Conservation (phyloP, 345 rosid species). For the Euphorbia lathyris region DNA sequence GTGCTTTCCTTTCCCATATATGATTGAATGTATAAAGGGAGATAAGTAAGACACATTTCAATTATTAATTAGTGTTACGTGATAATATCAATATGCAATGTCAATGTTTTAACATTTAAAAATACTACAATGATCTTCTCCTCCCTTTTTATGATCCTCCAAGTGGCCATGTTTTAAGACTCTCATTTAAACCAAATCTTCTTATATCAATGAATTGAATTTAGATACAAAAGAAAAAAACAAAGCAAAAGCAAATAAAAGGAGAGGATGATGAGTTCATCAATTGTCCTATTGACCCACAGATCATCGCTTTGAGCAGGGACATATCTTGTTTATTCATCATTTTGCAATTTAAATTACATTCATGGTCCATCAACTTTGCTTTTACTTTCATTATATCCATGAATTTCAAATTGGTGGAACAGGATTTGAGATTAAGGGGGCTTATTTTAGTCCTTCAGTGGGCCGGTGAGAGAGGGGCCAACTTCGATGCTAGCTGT, state of each 20-base stretch:
- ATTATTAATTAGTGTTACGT: conserved; percentile 1
- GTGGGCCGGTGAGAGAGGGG: too few relatives aligned
- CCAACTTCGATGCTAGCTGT: too few relatives aligned
- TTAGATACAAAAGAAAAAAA: too few relatives aligned
- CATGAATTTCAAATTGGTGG: too few relatives aligned
- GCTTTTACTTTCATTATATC: too few relatives aligned
- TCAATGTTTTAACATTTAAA: not conserved
- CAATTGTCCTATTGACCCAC: conserved; percentile 1
- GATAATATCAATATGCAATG: conserved; percentile 6
- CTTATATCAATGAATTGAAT: not conserved
- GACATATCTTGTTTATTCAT: not conserved
- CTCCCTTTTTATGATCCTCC: not conserved
- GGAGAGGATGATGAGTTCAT: not conserved
- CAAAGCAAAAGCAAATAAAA: not conserved
- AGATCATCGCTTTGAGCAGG: not conserved
- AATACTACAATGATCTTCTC: not conserved
- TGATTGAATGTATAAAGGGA: not conserved
- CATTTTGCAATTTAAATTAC: not conserved
- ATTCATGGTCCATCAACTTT: too few relatives aligned
- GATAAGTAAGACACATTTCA: not conserved
- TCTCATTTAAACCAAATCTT: not conserved
- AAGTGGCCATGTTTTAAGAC: conserved; percentile 7
- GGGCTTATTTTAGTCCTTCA: too few relatives aligned
- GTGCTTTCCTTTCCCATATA: not conserved
- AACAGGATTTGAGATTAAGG: too few relatives aligned